These are phyloP conservation scores for Tetrahymena elliotti DNA, from an alignment of 73 alveolate species.

Conservation along the genomic window DNA sequence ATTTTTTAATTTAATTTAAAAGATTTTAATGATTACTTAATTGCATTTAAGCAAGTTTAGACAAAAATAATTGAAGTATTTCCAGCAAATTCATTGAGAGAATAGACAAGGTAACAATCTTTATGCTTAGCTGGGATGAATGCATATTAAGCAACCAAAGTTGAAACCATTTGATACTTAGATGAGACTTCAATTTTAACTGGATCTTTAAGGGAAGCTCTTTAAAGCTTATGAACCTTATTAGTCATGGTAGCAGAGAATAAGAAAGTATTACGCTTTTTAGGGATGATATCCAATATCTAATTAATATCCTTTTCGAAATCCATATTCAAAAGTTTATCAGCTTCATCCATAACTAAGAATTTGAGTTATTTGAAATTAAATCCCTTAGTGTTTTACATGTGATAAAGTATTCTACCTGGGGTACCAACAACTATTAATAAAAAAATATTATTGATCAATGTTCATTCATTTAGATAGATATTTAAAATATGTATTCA, in stretches of 20 bases:
- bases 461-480: not conserved
- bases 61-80: constrained; percentile 55
- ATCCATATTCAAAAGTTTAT: constrained; percentile 75
- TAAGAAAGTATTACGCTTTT: constrained; percentile 87
- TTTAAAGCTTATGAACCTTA: constrained; percentile 70
- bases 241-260: constrained; percentile 99
- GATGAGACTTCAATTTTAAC: constrained; percentile 48
- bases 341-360: constrained; percentile 94
- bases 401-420: constrained; percentile 97
- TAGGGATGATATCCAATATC: constrained; percentile 57
- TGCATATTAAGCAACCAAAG: constrained; percentile 58
- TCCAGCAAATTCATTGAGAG: constrained; percentile 60
- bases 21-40: constrained; percentile 26
- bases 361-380: constrained; percentile 64
- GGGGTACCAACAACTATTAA: constrained; percentile 95
- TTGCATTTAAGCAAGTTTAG: constrained; percentile 56
- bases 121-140: constrained; percentile 86
- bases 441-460: no score
- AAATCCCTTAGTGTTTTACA: constrained; percentile 92
- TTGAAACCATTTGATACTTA: constrained; percentile 64
- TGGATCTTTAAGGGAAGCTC: constrained; percentile 34
- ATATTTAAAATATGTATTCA: not conserved
- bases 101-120: constrained; percentile 77
- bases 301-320: constrained; percentile 57
- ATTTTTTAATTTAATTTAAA: constrained; percentile 55